phyloP scores from a whole-genome alignment of 139 green algal species.

The Raphidocelis subcapitata region DNA sequence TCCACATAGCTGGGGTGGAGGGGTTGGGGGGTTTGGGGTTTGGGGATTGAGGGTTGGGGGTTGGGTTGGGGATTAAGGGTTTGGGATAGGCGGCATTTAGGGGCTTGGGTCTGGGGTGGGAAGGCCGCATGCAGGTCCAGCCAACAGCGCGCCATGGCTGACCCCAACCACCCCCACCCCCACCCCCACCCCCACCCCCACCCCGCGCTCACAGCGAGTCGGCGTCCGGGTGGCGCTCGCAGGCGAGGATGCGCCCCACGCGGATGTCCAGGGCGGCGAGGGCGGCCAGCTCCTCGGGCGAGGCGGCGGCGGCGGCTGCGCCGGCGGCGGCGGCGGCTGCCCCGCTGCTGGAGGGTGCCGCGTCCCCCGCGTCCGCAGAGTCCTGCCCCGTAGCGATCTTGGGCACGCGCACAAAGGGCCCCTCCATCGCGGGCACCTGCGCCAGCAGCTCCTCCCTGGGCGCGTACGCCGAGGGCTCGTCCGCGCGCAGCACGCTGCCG shows the following conservation, averaged over 20 bases:
- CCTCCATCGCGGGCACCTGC: slow-evolving; percentile 48
- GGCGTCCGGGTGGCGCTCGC: slow-evolving; percentile 68
- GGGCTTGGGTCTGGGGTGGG: too few relatives aligned
- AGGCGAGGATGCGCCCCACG: slow-evolving; percentile 64
- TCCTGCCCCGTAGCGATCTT: slow-evolving; percentile 57
- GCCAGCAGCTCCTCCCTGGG: slow-evolving; percentile 47
- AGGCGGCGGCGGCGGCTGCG: neutral
- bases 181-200: too few relatives aligned
- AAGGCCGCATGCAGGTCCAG: too few relatives aligned
- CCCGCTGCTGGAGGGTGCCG: neutral
- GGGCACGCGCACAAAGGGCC: slow-evolving; percentile 55
- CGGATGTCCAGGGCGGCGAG: slow-evolving; percentile 58
- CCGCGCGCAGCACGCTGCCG: slow-evolving; percentile 48
- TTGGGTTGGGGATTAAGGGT: too few relatives aligned
- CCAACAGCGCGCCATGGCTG: too few relatives aligned
- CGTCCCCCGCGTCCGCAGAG: neutral
- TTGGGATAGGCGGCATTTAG: too few relatives aligned
- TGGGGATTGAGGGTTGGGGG: too few relatives aligned
- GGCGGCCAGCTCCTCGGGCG: slow-evolving; percentile 9
- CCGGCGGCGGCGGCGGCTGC: neutral
- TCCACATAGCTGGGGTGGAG: too few relatives aligned
- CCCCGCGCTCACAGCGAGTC: slow-evolving; percentile 69
- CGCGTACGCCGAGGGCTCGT: slow-evolving; percentile 33
- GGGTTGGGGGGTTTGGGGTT: too few relatives aligned
- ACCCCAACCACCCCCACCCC: too few relatives aligned